Conservation (phyloP, 495 filamentous ascomycete species). For the Pseudomonodictys pantanalensis region DNA sequence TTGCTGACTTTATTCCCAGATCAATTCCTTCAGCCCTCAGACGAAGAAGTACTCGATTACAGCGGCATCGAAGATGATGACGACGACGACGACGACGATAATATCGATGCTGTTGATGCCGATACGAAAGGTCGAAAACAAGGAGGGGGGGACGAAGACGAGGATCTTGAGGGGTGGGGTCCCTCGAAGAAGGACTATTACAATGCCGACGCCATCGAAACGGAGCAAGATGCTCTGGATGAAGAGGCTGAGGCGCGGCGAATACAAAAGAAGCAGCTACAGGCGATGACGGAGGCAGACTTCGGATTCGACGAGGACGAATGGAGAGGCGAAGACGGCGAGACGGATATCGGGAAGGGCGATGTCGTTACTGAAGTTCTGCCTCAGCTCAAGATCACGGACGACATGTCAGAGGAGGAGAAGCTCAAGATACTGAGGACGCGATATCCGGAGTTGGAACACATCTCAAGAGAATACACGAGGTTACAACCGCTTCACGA, state of each 20-base stretch:
- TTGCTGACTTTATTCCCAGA: constrained; percentile 43
- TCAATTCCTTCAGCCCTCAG: constrained; percentile 64
- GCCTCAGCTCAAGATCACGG: constrained; percentile 74
- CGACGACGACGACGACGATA: constrained; percentile 46
- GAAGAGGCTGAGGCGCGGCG: constrained; percentile 87
- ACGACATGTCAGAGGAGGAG: constrained; percentile 73
- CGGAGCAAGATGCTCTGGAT: constrained; percentile 84
- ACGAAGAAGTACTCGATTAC: constrained; percentile 81
- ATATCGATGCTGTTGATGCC: constrained; percentile 44
- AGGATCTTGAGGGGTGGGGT: constrained; percentile 81
- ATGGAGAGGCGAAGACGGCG: constrained; percentile 60
- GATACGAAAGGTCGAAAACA: constrained; percentile 32
- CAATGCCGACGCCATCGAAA: constrained; percentile 83
- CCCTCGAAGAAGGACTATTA: constrained; percentile 88
- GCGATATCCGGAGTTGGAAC: constrained; percentile 88
- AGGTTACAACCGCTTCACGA: constrained; percentile 64
- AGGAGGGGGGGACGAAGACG: constrained; percentile 51
- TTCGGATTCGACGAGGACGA: constrained; percentile 88
- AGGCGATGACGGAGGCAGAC: constrained; percentile 82
- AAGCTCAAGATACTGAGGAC: constrained; percentile 70
- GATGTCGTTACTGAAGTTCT: constrained; percentile 73
- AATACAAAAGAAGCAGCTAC: constrained; percentile 82
- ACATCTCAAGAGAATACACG: constrained; percentile 74
- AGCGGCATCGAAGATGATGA: constrained; percentile 43
- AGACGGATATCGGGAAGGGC: constrained; percentile 44